phyloP scores from a whole-genome alignment of 2,329 filamentous ascomycete genomes.

The Lasiodiplodia sp. region DNA sequence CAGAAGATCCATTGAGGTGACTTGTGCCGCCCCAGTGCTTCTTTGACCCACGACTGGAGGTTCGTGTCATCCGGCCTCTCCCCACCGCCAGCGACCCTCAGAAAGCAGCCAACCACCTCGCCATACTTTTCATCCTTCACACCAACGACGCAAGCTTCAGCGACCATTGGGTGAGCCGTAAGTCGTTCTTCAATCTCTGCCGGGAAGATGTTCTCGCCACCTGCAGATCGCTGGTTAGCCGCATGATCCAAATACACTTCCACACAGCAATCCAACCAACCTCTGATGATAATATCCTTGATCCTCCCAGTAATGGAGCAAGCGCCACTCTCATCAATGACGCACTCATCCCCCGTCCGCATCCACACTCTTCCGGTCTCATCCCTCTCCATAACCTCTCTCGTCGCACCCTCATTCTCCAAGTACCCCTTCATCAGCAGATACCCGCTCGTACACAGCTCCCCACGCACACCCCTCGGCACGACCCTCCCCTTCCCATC shows the following conservation, averaged over 20 bases:
- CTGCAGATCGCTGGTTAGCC: constrained; percentile 40
- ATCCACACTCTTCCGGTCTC: constrained; percentile 75
- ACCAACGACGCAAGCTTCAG: constrained; percentile 83
- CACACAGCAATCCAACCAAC: constrained; percentile 40
- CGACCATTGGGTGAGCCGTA: constrained; percentile 72
- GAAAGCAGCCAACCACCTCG: constrained; percentile 68
- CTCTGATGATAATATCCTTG: constrained; percentile 94
- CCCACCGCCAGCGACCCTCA: neutral
- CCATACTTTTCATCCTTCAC: constrained; percentile 83
- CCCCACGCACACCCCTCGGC: constrained; percentile 72
- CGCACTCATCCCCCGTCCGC: constrained; percentile 89
- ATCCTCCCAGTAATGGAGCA: constrained; percentile 88
- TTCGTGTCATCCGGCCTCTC: neutral
- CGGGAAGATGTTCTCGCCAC: constrained; percentile 94
- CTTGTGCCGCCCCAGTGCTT: neutral
- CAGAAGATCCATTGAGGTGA: neutral
- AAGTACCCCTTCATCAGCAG: constrained; percentile 91
- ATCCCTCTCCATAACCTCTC: constrained; percentile 69
- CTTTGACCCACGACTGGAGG: neutral
- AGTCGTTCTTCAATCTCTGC: constrained; percentile 91
- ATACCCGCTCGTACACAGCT: constrained; percentile 85
- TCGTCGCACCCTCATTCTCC: constrained; percentile 72
- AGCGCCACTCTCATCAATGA: constrained; percentile 83
- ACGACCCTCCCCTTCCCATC: constrained; percentile 71
- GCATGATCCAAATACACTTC: neutral